Conservation (phyloP, 2,329 filamentous ascomycete species). For the Harringtonia lauricola region DNA sequence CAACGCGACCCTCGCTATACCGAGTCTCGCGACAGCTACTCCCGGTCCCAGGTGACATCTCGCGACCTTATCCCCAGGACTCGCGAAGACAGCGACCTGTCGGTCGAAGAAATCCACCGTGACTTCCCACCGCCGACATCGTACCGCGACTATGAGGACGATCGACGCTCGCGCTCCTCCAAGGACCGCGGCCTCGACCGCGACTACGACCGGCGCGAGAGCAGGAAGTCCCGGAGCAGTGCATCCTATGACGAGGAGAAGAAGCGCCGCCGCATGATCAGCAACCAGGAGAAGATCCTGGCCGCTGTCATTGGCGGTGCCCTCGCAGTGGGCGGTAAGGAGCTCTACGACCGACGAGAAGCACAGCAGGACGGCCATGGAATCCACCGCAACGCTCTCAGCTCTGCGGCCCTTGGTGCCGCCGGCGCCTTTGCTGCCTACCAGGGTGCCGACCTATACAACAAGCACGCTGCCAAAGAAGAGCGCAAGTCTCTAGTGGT, state of each 20-base stretch:
- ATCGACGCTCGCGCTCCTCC: slow-evolving; percentile 24
- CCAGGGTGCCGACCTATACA: slow-evolving; percentile 51
- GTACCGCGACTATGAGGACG: slow-evolving; percentile 50
- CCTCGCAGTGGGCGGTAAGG: slow-evolving; percentile 54
- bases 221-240: slow-evolving; percentile 37
- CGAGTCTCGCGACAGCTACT: slow-evolving; percentile 38
- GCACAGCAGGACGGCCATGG: slow-evolving; percentile 36
- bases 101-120: slow-evolving; percentile 71
- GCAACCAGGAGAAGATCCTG: slow-evolving; percentile 55
- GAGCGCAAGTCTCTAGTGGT: slow-evolving; percentile 41
- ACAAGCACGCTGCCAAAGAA: slow-evolving; percentile 44
- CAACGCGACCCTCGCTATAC: slow-evolving; percentile 41
- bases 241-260: slow-evolving; percentile 49
- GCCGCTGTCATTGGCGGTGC: slow-evolving; percentile 55
- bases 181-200: slow-evolving; percentile 33
- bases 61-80: slow-evolving; percentile 45
- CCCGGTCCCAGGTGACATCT: slow-evolving; percentile 27
- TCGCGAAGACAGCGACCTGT: slow-evolving; percentile 64
- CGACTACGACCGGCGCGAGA: slow-evolving; percentile 35
- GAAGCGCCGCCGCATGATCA: slow-evolving; percentile 39
- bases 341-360: slow-evolving; percentile 53
- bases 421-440: slow-evolving; percentile 55
- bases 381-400: slow-evolving; percentile 46
- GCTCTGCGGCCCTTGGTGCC: slow-evolving; percentile 50
- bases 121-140: slow-evolving; percentile 70